phyloP scores from a whole-genome alignment of 2,329 filamentous ascomycete genomes.

The Pyricularia pennisetigena region DNA sequence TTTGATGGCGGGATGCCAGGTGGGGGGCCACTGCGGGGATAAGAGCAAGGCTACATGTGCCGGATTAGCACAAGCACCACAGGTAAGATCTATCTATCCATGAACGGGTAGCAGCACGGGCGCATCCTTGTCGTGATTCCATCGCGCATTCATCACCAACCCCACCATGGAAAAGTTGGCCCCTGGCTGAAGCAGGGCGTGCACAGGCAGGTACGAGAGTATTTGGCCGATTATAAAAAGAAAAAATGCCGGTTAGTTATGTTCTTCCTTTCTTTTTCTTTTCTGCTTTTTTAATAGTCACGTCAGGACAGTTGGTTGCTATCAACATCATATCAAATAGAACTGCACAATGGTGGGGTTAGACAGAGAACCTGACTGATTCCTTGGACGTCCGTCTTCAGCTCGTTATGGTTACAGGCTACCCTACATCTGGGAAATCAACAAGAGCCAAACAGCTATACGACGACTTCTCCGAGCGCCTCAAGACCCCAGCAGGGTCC shows the following conservation, averaged over 20 bases:
- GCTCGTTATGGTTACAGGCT: slow-evolving; percentile 58
- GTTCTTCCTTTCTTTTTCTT: neutral
- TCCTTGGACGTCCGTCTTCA: slow-evolving; percentile 18
- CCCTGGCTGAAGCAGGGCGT: neutral
- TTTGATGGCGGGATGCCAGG: neutral
- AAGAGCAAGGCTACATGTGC: neutral
- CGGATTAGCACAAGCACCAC: neutral
- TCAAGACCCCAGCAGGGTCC: slow-evolving; percentile 24
- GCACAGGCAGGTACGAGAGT: neutral
- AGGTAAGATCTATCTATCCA: neutral
- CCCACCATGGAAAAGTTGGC: neutral
- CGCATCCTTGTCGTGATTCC: neutral
- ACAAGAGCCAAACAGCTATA: slow-evolving; percentile 57
- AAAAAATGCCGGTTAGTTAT: neutral
- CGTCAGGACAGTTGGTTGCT: neutral
- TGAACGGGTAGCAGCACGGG: neutral
- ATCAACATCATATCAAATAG: neutral
- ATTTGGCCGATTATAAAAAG: neutral
- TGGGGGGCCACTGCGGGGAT: neutral
- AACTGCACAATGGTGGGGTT: neutral
- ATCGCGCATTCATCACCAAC: neutral
- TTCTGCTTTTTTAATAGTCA: neutral
- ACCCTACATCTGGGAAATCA: slow-evolving; percentile 60
- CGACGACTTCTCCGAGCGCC: slow-evolving; percentile 50
- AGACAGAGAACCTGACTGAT: neutral